Base-by-base conservation (phyloP, 1,284 basidiomycete species). In the Sphagnurus paluster region DNA sequence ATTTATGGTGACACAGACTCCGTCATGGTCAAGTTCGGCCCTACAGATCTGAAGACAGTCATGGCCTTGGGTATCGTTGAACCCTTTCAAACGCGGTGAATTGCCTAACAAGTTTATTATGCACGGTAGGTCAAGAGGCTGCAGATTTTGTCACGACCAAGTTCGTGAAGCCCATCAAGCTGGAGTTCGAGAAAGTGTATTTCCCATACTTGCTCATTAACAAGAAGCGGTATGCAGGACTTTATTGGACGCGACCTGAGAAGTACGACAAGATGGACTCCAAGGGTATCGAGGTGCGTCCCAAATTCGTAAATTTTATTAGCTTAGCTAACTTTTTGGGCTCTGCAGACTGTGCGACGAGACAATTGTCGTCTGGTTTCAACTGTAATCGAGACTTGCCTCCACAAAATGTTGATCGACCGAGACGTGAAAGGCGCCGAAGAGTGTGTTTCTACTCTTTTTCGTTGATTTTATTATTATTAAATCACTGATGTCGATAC, bases 251-350 rank as follows among this genome's bases (percentile, higher is more conserved):
- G 1, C 84, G 82, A 53, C 73, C 86, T 5, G 93, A 97, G 36
- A 95, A 93, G 65, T 94, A 90, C 56, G 95, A 98, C 67, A 98
- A 98, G 72, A 97, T 98, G 95, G 94, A 98, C 59, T 88, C 95
- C 1, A 98, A 98, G 69, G 94, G 94, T 58, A 98, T 98, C 50
- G 94, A 98, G 79, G 93, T 93, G 49, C 23, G 82, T 60, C 40
- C 5, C 8, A 25, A 32, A 21, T 24, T 13, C 5, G 5, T 2
- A 2, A 33, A 11, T 28, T 14, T 13, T 4, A 26, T 11, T 32
- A 23, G 25, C 33, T 47, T 20, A 42, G 13, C 42, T n/a, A 49
- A 5, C 1, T 10, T 32, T 42, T 2, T 48, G 30, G 34, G 24
- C 39, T 6, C 11, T 32, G 6, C 51, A 97, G 93, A 98, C 94